phyloP scores from a whole-genome alignment of 306 rosid genomes.

The Sicyos baderoa region DNA sequence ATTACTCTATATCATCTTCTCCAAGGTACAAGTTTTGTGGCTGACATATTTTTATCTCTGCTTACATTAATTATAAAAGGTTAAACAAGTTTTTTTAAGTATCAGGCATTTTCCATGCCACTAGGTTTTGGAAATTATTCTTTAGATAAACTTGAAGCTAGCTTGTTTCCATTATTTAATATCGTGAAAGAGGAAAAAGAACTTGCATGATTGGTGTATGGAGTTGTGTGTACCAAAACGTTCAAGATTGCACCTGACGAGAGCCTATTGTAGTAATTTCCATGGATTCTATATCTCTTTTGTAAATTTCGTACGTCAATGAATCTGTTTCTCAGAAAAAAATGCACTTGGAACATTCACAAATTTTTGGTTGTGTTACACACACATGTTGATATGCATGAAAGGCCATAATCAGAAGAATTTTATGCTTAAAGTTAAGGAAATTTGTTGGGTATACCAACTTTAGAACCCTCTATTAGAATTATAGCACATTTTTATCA shows the following conservation, averaged over 20 bases:
- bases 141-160: no score
- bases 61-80: neutral
- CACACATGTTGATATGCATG: neutral
- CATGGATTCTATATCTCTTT: no score
- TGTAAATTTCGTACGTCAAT: no score
- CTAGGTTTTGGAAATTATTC: conserved; percentile 3
- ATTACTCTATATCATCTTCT: no score
- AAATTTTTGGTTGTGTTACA: neutral
- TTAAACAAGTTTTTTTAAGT: neutral
- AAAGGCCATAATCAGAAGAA: neutral
- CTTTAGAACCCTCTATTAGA: no score
- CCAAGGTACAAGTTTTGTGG: neutral
- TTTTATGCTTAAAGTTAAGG: no score
- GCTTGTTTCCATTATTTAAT: neutral
- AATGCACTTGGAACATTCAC: neutral
- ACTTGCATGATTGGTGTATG: neutral
- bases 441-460: no score
- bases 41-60: neutral
- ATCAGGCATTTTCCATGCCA: neutral
- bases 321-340: no score
- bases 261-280: no score
- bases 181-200: neutral
- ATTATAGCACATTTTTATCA: no score
- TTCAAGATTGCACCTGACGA: neutral
- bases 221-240: neutral